A percentile compares a stretch with the other conserved stretches of the same genome.
Conservation (phyloP, 1,284 basidiomycete species). For the Cryptococcus sp. region DNA sequence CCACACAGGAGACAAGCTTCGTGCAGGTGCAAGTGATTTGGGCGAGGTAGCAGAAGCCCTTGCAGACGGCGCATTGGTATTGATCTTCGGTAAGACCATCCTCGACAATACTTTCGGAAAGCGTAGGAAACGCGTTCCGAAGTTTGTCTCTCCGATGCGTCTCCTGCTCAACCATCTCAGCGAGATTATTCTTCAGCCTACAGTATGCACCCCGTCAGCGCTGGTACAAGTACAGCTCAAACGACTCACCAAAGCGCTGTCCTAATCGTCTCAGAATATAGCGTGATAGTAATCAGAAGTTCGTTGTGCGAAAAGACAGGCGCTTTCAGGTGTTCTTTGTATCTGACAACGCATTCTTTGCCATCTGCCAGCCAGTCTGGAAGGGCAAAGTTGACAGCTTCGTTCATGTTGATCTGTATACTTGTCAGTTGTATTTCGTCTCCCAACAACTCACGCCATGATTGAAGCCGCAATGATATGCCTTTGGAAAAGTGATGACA, state of each 20-base stretch:
- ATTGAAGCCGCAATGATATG: conserved; percentile 98
- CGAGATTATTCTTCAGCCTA: conserved; percentile 79
- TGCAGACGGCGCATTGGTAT: conserved; percentile 93
- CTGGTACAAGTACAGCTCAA: too few species aligned
- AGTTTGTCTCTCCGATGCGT: conserved; percentile 63
- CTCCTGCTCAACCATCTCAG: conserved; percentile 89
- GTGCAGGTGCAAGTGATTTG: conserved; percentile 82
- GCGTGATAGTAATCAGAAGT: conserved; percentile 89
- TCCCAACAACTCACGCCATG: conserved; percentile 70
- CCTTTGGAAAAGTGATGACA: conserved; percentile 96
- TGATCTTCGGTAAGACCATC: conserved; percentile 86
- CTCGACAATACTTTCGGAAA: conserved; percentile 72
- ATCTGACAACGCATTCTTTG: conserved; percentile 81
- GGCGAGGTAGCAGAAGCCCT: conserved; percentile 92
- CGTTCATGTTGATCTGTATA: conserved; percentile 89
- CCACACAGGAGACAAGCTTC: conserved; percentile 75
- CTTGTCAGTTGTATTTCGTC: not conserved
- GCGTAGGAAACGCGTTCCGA: conserved; percentile 57
- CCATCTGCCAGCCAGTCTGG: conserved; percentile 92
- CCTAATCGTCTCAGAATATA: conserved; percentile 88
- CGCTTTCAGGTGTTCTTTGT: conserved; percentile 83
- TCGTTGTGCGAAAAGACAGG: conserved; percentile 99
- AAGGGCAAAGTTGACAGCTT: conserved; percentile 98
- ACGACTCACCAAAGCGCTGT: conserved; percentile 81
- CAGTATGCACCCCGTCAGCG: not conserved